Base-by-base conservation (phyloP, 2,329 filamentous ascomycete species). In the Fusarium sp. region DNA sequence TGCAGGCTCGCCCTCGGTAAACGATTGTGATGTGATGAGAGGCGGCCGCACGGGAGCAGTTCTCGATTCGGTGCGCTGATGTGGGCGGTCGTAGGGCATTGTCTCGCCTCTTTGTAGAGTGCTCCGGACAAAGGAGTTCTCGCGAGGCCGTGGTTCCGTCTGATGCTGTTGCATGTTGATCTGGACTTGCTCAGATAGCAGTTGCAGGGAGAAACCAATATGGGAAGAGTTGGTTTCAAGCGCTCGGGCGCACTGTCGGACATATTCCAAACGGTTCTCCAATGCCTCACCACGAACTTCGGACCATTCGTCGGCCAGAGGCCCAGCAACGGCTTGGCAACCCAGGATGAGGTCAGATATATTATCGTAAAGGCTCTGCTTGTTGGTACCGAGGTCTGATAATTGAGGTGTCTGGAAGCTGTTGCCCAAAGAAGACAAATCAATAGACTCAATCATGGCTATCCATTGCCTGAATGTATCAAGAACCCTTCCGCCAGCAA, bases 231-330 rank as follows among this genome's bases (percentile, higher is more conserved):
- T 94, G 22, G 91, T 92, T 78, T 98, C 94, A 20, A 99, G 84
- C 48, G 95, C 92, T 73, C 92, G 89, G 12, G 91, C 90, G 66
- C 93, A 92, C 62, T 89, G 86, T 55, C 92, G 89, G 62, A 98
- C 94, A 68, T 92, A 91, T 69, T 92, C 92, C 27, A 98, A 81
- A 24, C 96, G 90, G 71, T 93, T 93, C 76, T 98, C 95, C 30
- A 99, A 84, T 10, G 94, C 92, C 78, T 97, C 94, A 3, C 94
- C 94, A 45, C 94, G 90, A n/a, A 94, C 85, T 78, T 97, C 94
- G 6, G 94, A 90, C 96, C 96, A 99, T 81, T 99, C 96, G 78
- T 99, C 96, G 11, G 92, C 93, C 45, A 99, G 81, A 8, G 96
- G 96, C 11, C 93, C 93, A 8, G 94, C 93, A n/a, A 98, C 92